Evolutionary conservation across 2,329 filamentous ascomycete genomes (phyloP).

Genomic region (Cladosporium sp.): DNA sequence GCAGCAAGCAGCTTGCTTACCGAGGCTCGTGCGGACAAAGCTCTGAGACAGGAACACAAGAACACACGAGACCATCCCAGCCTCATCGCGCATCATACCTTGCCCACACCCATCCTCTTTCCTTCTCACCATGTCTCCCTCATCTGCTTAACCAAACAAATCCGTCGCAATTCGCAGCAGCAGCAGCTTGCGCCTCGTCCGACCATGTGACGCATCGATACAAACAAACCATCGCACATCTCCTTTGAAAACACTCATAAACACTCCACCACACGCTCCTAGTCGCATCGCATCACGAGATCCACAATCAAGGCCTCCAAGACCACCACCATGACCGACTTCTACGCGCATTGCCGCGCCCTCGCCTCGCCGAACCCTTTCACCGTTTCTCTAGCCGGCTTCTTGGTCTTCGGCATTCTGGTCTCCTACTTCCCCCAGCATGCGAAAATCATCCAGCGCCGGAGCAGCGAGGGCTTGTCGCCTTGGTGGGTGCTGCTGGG

Average conservation of each 20-base stretch:
- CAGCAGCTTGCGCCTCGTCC: slow-evolving; percentile 2
- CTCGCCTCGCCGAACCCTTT: slow-evolving; percentile 26
- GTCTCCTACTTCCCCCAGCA: slow-evolving; percentile 95
- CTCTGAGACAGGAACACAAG: neutral
- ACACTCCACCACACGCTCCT: neutral
- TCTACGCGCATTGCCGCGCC: slow-evolving; percentile 22
- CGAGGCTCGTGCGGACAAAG: neutral
- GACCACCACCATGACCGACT: neutral
- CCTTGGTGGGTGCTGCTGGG: slow-evolving; percentile 95
- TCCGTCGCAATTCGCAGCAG: neutral
- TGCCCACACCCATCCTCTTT: neutral
- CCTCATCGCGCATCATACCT: neutral
- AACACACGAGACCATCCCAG: neutral
- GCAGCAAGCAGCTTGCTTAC: too few relatives aligned
- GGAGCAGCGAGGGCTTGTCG: slow-evolving; percentile 89
- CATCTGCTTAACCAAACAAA: neutral
- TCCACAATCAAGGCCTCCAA: neutral
- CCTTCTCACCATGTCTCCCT: neutral
- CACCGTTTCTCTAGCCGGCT: slow-evolving; percentile 28
- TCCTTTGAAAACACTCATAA: neutral
- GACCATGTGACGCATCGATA: slow-evolving; percentile 1
- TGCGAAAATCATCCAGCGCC: slow-evolving; percentile 78
- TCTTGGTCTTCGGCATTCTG: slow-evolving; percentile 83
- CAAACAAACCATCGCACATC: neutral
- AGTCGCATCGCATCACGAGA: neutral